Evolutionary conservation across 805 yeast genomes (phyloP).

Genomic region (Wickerhamomyces sydowiorum): DNA sequence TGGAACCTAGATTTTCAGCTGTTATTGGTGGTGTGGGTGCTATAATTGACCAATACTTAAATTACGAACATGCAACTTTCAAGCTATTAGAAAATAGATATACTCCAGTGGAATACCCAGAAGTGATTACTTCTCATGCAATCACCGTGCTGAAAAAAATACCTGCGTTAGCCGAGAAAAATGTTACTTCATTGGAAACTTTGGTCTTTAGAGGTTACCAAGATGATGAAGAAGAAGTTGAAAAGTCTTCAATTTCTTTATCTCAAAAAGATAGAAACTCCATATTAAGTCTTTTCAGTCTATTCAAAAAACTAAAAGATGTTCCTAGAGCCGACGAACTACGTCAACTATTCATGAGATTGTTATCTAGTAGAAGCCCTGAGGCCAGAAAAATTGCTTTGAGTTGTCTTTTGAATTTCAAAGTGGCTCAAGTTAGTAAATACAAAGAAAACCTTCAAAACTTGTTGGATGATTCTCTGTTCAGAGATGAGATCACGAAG

Average conservation of each 20-base stretch:
- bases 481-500: slow-evolving; percentile 76
- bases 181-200: slow-evolving; percentile 52
- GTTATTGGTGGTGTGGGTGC: neutral
- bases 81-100: slow-evolving; percentile 9
- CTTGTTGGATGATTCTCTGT: slow-evolving; percentile 73
- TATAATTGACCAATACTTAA: neutral
- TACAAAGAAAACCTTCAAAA: slow-evolving; percentile 71
- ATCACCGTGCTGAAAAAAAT: slow-evolving; percentile 50
- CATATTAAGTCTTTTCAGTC: slow-evolving; percentile 55
- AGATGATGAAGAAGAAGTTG: slow-evolving; percentile 9
- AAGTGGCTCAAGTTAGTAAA: slow-evolving; percentile 50
- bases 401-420: slow-evolving; percentile 60
- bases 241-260: slow-evolving; percentile 28
- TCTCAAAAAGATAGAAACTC: slow-evolving; percentile 47
- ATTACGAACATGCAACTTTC: slow-evolving; percentile 6
- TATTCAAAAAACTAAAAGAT: slow-evolving; percentile 58
- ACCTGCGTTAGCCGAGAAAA: slow-evolving; percentile 67
- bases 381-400: slow-evolving; percentile 71
- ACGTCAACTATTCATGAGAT: slow-evolving; percentile 41
- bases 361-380: slow-evolving; percentile 55
- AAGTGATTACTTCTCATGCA: slow-evolving; percentile 40
- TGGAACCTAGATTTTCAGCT: neutral
- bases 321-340: slow-evolving; percentile 49
- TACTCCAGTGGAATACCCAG: slow-evolving; percentile 8
- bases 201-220: slow-evolving; percentile 37